These are phyloP conservation scores for Xylaria sp. DNA, from an alignment of 2,329 filamentous ascomycete genomes.

Conservation along the genomic window DNA sequence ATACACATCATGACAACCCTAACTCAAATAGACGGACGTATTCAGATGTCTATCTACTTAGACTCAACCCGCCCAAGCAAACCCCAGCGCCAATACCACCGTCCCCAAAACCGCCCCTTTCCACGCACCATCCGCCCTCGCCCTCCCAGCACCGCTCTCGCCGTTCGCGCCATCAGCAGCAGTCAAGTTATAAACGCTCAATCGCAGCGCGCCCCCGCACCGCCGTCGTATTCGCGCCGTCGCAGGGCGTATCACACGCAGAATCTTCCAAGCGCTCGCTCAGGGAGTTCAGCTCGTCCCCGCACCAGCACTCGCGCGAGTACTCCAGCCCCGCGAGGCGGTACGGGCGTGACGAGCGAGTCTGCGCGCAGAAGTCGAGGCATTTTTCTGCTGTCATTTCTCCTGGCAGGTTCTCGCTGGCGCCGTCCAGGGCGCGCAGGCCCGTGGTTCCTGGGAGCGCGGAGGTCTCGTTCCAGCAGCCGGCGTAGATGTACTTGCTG, in stretches of 20 bases:
- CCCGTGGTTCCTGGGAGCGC: slow-evolving; percentile 48
- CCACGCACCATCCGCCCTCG: neutral
- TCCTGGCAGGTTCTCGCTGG: slow-evolving; percentile 47
- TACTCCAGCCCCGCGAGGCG: slow-evolving; percentile 62
- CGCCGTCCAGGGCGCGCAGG: slow-evolving; percentile 51
- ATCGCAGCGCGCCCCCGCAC: slow-evolving; percentile 60
- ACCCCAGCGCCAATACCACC: slow-evolving; percentile 1
- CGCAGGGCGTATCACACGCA: slow-evolving; percentile 58
- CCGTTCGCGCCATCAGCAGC: neutral
- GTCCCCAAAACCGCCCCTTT: neutral
- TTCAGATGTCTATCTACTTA: too few relatives aligned
- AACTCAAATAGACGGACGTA: too few relatives aligned
- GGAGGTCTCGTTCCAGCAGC: slow-evolving; percentile 66
- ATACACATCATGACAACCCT: neutral
- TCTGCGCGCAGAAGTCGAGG: slow-evolving; percentile 53
- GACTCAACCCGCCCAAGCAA: slow-evolving; percentile 11
- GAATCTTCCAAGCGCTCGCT: slow-evolving; percentile 53
- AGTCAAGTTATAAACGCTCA: slow-evolving; percentile 51
- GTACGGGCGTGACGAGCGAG: slow-evolving; percentile 44
- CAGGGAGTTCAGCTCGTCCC: slow-evolving; percentile 53
- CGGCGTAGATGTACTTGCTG: slow-evolving; percentile 55
- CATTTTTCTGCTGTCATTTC: slow-evolving; percentile 60
- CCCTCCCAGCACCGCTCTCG: neutral
- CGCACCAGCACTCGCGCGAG: slow-evolving; percentile 65
- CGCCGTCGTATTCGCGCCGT: slow-evolving; percentile 55